Percentiles rank a stretch among this genome's conserved stretches.
phyloP scores from a whole-genome alignment of 1,284 basidiomycete species.

The Neonothopanus nambi region DNA sequence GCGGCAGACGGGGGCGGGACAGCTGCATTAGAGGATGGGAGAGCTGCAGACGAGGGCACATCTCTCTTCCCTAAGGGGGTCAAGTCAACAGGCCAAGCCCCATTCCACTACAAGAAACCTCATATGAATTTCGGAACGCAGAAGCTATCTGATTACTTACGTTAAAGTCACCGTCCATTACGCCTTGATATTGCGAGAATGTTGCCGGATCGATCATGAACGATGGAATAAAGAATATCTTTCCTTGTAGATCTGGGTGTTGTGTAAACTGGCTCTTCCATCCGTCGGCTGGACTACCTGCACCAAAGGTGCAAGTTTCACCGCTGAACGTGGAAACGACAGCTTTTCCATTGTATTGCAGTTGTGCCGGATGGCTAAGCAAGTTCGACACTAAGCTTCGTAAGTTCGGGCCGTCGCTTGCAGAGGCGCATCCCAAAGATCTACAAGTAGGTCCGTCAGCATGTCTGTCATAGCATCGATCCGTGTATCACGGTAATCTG shows the following conservation, averaged over 20 bases:
- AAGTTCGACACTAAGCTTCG: slow-evolving; percentile 61
- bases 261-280: slow-evolving; percentile 62
- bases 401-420: slow-evolving; percentile 53
- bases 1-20: too few species aligned
- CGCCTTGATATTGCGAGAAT: slow-evolving; percentile 46
- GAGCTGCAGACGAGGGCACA: too few species aligned
- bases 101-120: slow-evolving; percentile 53
- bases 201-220: slow-evolving; percentile 62
- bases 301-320: slow-evolving; percentile 72
- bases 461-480: too few species aligned
- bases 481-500: background rate
- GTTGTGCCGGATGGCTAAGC: slow-evolving; percentile 62
- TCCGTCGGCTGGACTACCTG: slow-evolving; percentile 46
- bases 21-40: too few species aligned
- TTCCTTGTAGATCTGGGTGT: slow-evolving; percentile 46
- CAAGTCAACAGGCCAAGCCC: slow-evolving; percentile 62
- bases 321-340: slow-evolving; percentile 82
- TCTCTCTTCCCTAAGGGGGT: slow-evolving; percentile 28
- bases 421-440: slow-evolving; percentile 40
- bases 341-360: slow-evolving; percentile 40
- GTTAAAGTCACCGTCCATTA: slow-evolving; percentile 64
- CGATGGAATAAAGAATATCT: slow-evolving; percentile 65
- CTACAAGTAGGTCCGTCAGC: background rate
- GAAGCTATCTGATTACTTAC: slow-evolving; percentile 32
- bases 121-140: background rate